phyloP scores from a whole-genome alignment of 2,329 filamentous ascomycete species.

The Fusarium tupiense region DNA sequence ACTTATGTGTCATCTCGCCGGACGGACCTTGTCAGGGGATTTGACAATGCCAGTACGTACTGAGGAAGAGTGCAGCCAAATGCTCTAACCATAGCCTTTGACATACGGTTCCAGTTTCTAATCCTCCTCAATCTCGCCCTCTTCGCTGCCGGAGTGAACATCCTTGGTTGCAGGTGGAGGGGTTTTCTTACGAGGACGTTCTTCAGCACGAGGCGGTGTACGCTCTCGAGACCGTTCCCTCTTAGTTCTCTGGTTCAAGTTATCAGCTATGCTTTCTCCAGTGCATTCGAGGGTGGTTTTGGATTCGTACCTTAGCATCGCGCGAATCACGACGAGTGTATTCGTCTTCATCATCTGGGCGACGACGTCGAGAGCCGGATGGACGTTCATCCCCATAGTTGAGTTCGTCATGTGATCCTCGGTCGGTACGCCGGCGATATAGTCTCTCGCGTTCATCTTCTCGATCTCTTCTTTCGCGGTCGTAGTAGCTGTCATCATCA shows the following conservation, averaged over 20 bases:
- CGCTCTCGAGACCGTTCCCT: constrained; percentile 69
- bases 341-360: constrained; percentile 81
- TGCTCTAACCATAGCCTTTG: constrained; percentile 7
- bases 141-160: constrained; percentile 82
- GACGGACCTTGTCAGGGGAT: constrained; percentile 34
- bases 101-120: constrained; percentile 44
- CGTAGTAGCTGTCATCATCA: constrained; percentile 76
- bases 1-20: constrained; percentile 45
- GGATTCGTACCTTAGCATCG: constrained; percentile 69
- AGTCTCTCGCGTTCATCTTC: constrained; percentile 90
- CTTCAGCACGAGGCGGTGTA: constrained; percentile 65
- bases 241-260: constrained; percentile 61
- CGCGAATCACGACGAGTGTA: constrained; percentile 71
- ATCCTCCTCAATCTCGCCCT: constrained; percentile 96
- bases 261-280: constrained; percentile 40
- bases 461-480: constrained; percentile 85
- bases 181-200: constrained; percentile 66
- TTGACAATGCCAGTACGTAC: constrained; percentile 44
- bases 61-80: constrained; percentile 31
- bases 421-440: constrained; percentile 82
- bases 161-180: constrained; percentile 60
- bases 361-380: constrained; percentile 74
- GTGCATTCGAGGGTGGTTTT: not conserved
- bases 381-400: constrained; percentile 85
- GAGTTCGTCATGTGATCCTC: constrained; percentile 84